These are phyloP conservation scores for Mollisiaceae sp. DNA, from an alignment of 2,329 filamentous ascomycete species.

Conservation along the genomic window DNA sequence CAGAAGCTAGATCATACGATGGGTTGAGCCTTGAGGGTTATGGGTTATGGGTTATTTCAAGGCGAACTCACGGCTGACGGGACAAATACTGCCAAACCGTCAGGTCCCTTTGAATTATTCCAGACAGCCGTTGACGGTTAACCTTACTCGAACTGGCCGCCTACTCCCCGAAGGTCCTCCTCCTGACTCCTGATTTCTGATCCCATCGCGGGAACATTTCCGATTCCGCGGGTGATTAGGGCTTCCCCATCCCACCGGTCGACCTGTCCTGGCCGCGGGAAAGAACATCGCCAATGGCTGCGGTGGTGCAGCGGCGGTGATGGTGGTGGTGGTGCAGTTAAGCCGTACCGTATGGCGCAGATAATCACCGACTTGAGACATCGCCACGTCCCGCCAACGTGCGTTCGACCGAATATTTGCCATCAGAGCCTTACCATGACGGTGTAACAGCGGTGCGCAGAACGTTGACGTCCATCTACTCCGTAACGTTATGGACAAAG, in stretches of 20 bases:
- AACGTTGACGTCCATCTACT: not conserved
- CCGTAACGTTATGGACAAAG: too few species aligned
- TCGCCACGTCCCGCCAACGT: slow-evolving; percentile 3
- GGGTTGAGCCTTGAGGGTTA: too few species aligned
- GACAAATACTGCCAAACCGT: not conserved
- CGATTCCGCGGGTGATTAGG: slow-evolving; percentile 3
- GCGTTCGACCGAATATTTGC: not conserved
- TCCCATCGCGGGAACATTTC: slow-evolving; percentile 5
- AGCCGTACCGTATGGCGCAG: slow-evolving; percentile 12
- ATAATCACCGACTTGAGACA: slow-evolving; percentile 23
- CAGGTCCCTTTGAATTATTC: not conserved
- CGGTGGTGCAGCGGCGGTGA: not conserved
- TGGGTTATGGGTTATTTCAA: not conserved
- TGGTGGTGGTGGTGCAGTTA: not conserved
- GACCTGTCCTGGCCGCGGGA: not conserved
- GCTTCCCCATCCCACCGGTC: not conserved
- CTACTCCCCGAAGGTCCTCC: too few species aligned
- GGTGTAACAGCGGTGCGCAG: not conserved
- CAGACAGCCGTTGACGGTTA: not conserved
- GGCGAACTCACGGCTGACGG: not conserved
- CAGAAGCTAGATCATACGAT: not conserved
- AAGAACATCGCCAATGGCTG: slow-evolving; percentile 7
- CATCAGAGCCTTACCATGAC: not conserved
- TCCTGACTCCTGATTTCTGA: not conserved
- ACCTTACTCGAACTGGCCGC: not conserved